Percentiles rank a stretch among this genome's conserved stretches.
phyloP scores from a whole-genome alignment of 1,284 basidiomycete species.

The Papiliotrema terrestris region DNA sequence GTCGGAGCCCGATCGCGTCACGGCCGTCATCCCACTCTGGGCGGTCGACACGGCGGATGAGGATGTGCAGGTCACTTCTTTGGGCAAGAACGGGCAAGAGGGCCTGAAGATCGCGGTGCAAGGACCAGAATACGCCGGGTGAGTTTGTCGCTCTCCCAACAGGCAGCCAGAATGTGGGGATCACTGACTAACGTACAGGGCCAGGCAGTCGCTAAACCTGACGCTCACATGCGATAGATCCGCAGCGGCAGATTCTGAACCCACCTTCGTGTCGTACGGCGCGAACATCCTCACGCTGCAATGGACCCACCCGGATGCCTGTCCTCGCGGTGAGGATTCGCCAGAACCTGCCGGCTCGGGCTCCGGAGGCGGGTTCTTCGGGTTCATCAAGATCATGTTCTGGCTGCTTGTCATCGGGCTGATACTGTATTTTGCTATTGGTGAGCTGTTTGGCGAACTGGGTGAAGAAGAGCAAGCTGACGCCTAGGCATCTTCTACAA shows the following conservation, averaged over 20 bases:
- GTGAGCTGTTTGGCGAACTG: constrained; percentile 10
- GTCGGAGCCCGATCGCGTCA: constrained; percentile 36
- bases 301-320: constrained; percentile 45
- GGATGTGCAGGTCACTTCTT: constrained; percentile 20
- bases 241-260: constrained; percentile 19
- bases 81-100: constrained; percentile 27
- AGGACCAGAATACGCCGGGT: constrained; percentile 44
- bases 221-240: constrained; percentile 32
- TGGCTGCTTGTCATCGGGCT: constrained; percentile 37
- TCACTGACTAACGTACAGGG: background rate
- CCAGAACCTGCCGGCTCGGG: constrained; percentile 3
- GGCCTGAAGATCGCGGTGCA: constrained; percentile 33
- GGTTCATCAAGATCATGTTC: constrained; percentile 41
- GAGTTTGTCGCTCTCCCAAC: constrained; percentile 21
- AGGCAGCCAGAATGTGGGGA: background rate
- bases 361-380: constrained; percentile 28
- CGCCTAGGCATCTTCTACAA: constrained; percentile 47
- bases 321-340: constrained; percentile 24
- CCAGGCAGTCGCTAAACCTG: constrained; percentile 37
- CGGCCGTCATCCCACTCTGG: constrained; percentile 47
- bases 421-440: constrained; percentile 42
- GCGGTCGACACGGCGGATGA: constrained; percentile 26
- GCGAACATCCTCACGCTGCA: constrained; percentile 30
- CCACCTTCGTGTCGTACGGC: constrained; percentile 36
- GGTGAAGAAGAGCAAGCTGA: background rate